Evolutionary conservation across 78 protist species (phyloP).

Genomic region (Dictyostelium purpureum): DNA sequence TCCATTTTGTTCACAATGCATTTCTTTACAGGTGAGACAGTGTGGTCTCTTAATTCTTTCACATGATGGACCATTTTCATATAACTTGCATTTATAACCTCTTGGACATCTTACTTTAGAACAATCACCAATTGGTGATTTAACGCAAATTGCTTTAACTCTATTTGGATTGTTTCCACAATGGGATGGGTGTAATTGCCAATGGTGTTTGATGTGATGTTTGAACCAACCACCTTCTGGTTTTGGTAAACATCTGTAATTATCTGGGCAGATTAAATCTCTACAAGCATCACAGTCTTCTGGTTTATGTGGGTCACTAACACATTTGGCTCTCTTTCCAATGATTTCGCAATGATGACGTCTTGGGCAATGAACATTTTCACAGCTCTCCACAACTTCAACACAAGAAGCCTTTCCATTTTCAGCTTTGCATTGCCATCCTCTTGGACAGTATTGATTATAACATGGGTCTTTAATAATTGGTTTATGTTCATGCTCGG

Average conservation of each 20-base stretch:
- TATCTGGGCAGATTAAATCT: background rate
- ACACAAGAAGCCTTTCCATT: background rate
- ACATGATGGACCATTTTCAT: background rate
- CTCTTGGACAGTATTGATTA: background rate
- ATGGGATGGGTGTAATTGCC: background rate
- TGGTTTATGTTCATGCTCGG: no score
- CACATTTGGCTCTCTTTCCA: background rate
- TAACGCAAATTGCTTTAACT: background rate
- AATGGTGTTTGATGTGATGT: background rate
- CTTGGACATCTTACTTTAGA: background rate
- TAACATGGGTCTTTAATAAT: no score
- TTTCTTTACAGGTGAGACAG: background rate
- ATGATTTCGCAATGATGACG: background rate
- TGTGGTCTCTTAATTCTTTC: background rate
- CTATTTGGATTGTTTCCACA: background rate
- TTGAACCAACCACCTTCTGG: background rate
- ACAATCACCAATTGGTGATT: background rate
- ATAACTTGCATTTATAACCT: background rate
- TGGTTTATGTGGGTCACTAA: background rate
- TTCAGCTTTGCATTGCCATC: background rate
- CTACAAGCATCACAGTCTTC: background rate
- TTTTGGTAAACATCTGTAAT: background rate
- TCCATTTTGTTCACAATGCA: constrained; percentile 18
- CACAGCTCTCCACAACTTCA: background rate
- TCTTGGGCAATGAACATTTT: background rate